Evolutionary conservation across 345 rosid genomes (phyloP), one percentile per base, ranked within the genome.

Genomic region (Hypericum androsaemum): DNA sequence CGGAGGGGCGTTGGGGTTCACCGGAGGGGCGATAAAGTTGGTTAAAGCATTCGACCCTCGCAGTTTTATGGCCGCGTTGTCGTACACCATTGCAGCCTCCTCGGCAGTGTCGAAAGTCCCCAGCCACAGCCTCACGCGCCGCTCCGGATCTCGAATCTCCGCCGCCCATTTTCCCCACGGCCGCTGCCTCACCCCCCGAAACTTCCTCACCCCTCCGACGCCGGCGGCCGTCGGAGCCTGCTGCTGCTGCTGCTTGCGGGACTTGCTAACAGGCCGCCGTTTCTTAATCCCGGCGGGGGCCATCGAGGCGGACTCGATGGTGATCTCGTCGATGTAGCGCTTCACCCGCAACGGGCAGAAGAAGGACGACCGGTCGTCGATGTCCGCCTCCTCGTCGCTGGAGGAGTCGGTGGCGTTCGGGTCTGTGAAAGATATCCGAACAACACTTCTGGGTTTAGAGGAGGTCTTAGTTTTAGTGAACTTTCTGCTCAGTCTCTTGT

Each of bases 131-230:
- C 86, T 76, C 12, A 64, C 65, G 6, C 68, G 37, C 1, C 57
- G 3, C 41, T 43, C 64, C 15, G 74, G 80, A 9, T 64, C 64
- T 38, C 86, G 72, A 50, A 80, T 80, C 77, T 80, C 86, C 6
- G 86, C 86, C 7, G 76, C 82, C 82, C 82, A 80, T 6, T 73
- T 58, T 0, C 86, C 86, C 86, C 86, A 80, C 5, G 78, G 82
- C 12, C 86, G 63, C 69, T 61, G 80, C 7, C 86, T 73, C n/a
- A 80, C 86, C 1, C 86, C 86, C 9, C 80, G 63, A 17, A 60
- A 80, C 45, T 74, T 79, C 53, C 58, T 69, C 64, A 5, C 50
- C 15, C 32, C 12, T 50, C 56, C 43, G 64, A 15, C 14, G 8
- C 41, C 60, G 58, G 45, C 11, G 36, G 57, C 42, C 12, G 50